Percentiles rank a stretch among this genome's conserved stretches.
Evolutionary conservation across 257 asterid species (phyloP).

Genomic region (Solanum pinnatisectum): DNA sequence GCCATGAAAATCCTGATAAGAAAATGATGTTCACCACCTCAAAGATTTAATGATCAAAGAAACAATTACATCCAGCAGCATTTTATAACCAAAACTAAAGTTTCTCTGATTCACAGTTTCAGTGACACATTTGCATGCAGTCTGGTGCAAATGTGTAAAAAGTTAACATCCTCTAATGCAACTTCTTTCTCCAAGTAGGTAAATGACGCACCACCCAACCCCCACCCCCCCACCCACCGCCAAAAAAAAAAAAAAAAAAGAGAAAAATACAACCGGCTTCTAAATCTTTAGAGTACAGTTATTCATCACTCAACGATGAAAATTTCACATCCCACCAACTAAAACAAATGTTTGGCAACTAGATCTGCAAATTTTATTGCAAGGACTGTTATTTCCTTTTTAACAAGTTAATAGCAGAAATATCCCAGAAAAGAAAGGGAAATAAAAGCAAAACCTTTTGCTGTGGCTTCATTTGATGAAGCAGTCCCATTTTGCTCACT

Average conservation of each 20-base stretch:
- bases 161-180: not conserved
- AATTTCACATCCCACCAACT: not conserved
- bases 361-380: not conserved
- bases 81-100: not conserved
- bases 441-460: conserved; percentile 30
- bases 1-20: not conserved
- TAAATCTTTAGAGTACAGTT: not conserved
- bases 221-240: too few relatives aligned
- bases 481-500: conserved; percentile 25
- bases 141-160: not conserved
- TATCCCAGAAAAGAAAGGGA: not conserved
- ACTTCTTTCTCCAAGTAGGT: not conserved
- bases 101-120: not conserved
- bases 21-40: not conserved
- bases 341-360: not conserved
- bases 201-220: not conserved
- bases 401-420: not conserved
- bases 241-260: too few relatives aligned
- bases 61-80: not conserved
- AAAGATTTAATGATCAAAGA: not conserved
- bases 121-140: not conserved
- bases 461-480: conserved; percentile 21
- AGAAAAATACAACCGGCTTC: not conserved
- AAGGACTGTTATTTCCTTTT: not conserved
- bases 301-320: not conserved